These are phyloP conservation scores for Wallacemonas sp. DNA, from an alignment of 208 protist species.

Conservation along the genomic window DNA sequence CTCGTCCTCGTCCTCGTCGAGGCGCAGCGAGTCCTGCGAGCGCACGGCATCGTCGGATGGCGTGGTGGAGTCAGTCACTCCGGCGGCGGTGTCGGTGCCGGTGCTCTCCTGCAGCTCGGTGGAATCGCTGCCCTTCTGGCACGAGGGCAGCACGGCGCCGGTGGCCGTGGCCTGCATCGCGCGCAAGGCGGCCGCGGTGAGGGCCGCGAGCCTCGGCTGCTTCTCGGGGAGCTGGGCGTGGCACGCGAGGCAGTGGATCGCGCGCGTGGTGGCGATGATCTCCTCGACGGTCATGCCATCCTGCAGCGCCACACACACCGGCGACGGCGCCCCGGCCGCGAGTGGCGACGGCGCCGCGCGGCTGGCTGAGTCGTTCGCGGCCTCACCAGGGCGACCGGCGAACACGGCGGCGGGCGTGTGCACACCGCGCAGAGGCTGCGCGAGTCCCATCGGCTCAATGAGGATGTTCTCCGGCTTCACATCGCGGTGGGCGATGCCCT, in stretches of 20 bases:
- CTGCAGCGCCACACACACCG: conserved; percentile 6
- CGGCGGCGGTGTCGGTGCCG: conserved; percentile 1
- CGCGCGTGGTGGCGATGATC: conserved; percentile 7
- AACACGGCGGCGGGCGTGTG: background rate
- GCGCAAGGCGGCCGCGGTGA: conserved; percentile 4
- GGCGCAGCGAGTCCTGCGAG: background rate
- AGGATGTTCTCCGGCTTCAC: conserved; percentile 79
- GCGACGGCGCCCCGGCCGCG: background rate
- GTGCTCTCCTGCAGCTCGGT: background rate
- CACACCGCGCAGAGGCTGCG: conserved; percentile 26
- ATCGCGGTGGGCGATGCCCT: conserved; percentile 72
- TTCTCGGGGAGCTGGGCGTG: conserved; percentile 1
- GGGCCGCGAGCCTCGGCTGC: conserved; percentile 2
- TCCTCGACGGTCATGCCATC: conserved; percentile 15
- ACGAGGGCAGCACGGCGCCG: background rate
- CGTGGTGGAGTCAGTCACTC: conserved; percentile 1
- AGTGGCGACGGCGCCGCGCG: background rate
- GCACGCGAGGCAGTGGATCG: conserved; percentile 9
- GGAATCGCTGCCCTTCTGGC: background rate
- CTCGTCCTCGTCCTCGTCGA: background rate
- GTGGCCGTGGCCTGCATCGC: background rate
- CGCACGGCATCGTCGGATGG: background rate
- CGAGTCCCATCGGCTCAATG: conserved; percentile 44
- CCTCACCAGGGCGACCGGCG: background rate
- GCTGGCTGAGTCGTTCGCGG: too few relatives aligned